Conservation (phyloP, 306 rosid species). For the Spatholobus suberectus region DNA sequence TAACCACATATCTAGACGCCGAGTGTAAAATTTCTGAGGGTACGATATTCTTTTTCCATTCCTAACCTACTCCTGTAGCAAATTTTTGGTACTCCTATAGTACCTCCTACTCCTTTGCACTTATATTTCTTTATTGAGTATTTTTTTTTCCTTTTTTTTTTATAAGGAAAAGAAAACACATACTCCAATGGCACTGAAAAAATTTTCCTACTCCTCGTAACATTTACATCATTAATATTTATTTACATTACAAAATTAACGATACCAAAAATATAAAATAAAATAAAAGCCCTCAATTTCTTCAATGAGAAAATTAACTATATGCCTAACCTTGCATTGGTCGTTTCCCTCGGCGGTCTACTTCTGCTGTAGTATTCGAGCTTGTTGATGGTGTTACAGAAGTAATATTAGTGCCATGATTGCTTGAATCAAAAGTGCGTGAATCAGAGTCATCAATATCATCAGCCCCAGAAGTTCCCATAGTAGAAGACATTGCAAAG, state of each 20-base stretch:
- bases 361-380: conserved; percentile 27
- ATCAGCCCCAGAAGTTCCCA: conserved; percentile 40
- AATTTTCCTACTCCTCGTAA: neutral
- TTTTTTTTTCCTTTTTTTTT: neutral
- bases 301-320: neutral
- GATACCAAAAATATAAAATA: neutral
- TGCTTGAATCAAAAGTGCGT: conserved; percentile 49
- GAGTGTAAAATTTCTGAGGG: no score
- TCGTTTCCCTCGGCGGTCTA: conserved; percentile 67
- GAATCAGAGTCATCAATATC: conserved; percentile 54
- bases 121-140: neutral
- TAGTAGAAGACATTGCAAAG: conserved; percentile 29
- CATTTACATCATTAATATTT: conserved; percentile 12
- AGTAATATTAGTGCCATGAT: conserved; percentile 9
- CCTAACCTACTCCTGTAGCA: no score
- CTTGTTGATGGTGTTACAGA: conserved; percentile 44
- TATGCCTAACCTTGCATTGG: conserved; percentile 49
- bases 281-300: neutral
- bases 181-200: neutral
- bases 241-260: neutral
- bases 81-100: no score
- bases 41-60: no score
- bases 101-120: neutral
- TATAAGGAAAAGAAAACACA: neutral
- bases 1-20: no score